Conservation (phyloP, 176 grass and related monocot species). For the Lolium multiflorum region DNA sequence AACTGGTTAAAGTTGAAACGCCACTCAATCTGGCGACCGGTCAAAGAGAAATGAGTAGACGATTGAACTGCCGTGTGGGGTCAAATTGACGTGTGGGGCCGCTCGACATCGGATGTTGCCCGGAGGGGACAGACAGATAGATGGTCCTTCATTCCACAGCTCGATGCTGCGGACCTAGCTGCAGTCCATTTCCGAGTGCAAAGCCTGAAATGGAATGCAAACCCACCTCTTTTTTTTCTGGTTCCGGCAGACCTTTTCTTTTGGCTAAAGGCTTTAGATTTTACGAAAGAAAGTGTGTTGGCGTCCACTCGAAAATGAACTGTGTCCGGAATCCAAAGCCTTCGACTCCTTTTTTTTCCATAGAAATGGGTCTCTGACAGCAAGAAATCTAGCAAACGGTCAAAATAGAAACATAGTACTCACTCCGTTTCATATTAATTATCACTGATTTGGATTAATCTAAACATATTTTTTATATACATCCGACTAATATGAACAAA, state of each 20-base stretch:
- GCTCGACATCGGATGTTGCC: not conserved
- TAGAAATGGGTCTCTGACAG: too few species aligned
- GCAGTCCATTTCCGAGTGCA: not conserved
- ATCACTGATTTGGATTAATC: too few species aligned
- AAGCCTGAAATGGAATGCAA: conserved; percentile 26
- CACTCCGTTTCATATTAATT: too few species aligned
- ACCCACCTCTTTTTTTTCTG: not conserved
- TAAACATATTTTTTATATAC: too few species aligned
- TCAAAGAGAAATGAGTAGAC: not conserved
- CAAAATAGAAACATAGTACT: too few species aligned
- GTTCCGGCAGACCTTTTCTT: not conserved
- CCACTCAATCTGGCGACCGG: not conserved
- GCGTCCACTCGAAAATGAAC: not conserved
- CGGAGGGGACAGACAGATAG: not conserved
- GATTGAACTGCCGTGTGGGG: not conserved
- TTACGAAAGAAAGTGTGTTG: not conserved
- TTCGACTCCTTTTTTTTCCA: not conserved
- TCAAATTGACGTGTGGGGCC: too few species aligned
- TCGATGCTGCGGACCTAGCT: not conserved
- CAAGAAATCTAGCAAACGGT: too few species aligned
- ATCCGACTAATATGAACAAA: too few species aligned
- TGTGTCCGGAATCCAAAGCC: not conserved
- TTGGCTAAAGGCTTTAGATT: not conserved
- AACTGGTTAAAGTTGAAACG: not conserved
- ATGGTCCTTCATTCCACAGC: not conserved